phyloP scores from a whole-genome alignment of 257 asterid species.

The Solanum dulcamara region DNA sequence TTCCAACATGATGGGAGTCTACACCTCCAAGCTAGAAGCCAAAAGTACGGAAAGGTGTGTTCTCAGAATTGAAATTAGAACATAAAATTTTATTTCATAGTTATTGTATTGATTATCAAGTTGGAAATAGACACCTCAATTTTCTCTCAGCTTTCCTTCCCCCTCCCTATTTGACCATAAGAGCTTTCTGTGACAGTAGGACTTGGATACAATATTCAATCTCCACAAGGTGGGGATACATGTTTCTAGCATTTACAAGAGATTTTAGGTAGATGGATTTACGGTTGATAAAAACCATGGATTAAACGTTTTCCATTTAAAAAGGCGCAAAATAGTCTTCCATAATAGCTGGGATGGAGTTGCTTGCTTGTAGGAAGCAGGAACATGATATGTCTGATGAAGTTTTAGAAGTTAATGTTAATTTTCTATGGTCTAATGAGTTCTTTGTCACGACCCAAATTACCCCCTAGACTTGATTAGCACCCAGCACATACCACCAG shows the following conservation, averaged over 20 bases:
- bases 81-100: not conserved
- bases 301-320: not conserved
- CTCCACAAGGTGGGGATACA: not conserved
- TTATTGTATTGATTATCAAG: not conserved
- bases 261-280: not conserved
- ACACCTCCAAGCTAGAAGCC: slow-evolving; percentile 91
- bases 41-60: slow-evolving; percentile 89
- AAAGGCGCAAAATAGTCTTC: not conserved
- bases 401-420: not conserved
- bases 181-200: not conserved
- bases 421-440: not conserved
- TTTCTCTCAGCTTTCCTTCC: not conserved
- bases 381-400: not conserved
- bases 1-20: slow-evolving; percentile 87
- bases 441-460: not conserved
- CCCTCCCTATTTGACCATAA: not conserved
- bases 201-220: not conserved
- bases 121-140: not conserved
- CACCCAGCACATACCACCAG: not conserved
- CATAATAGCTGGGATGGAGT: not conserved
- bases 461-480: too few species aligned
- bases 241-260: not conserved
- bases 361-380: not conserved
- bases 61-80: not conserved
- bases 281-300: not conserved